These are phyloP conservation scores for Serendipita sp. DNA, from an alignment of 768 basidiomycete species.

Conservation along the genomic window DNA sequence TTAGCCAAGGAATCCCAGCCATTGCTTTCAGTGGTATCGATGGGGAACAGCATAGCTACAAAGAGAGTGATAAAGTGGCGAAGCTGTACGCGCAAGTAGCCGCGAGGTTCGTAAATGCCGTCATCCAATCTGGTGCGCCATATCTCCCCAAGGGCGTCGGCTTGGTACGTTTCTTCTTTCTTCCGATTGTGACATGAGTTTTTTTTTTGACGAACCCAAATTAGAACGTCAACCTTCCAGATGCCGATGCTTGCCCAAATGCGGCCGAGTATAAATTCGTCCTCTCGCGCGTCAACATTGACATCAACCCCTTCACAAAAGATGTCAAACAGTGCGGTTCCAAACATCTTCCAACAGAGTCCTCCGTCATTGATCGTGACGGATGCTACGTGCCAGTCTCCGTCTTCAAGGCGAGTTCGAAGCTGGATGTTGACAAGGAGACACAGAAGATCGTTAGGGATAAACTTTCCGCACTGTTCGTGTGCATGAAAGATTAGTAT, in stretches of 20 bases:
- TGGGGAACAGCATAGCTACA: constrained; percentile 12
- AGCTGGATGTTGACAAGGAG: constrained; percentile 28
- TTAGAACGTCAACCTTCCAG: constrained; percentile 36
- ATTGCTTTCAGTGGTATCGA: constrained; percentile 32
- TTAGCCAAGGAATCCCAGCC: constrained; percentile 33
- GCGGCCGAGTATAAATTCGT: constrained; percentile 28
- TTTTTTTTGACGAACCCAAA: too few relatives aligned
- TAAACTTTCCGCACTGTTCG: constrained; percentile 9
- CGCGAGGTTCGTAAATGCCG: constrained; percentile 24
- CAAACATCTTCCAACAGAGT: constrained; percentile 28
- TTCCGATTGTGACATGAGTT: not conserved
- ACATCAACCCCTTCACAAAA: constrained; percentile 22
- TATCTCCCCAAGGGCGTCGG: constrained; percentile 27
- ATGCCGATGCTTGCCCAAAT: constrained; percentile 20
- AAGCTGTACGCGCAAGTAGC: constrained; percentile 29
- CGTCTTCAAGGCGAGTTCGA: constrained; percentile 29
- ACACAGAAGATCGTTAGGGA: constrained; percentile 25
- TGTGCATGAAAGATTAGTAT: too few relatives aligned
- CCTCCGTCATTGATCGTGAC: constrained; percentile 20
- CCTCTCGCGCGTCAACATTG: not conserved
- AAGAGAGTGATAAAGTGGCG: constrained; percentile 14
- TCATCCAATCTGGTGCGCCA: constrained; percentile 20
- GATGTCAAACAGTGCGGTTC: constrained; percentile 33
- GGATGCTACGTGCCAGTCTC: constrained; percentile 35
- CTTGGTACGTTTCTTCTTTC: constrained; percentile 13